Base-by-base conservation (phyloP, 2,329 filamentous ascomycete species). In the Monosporascus sp. region DNA sequence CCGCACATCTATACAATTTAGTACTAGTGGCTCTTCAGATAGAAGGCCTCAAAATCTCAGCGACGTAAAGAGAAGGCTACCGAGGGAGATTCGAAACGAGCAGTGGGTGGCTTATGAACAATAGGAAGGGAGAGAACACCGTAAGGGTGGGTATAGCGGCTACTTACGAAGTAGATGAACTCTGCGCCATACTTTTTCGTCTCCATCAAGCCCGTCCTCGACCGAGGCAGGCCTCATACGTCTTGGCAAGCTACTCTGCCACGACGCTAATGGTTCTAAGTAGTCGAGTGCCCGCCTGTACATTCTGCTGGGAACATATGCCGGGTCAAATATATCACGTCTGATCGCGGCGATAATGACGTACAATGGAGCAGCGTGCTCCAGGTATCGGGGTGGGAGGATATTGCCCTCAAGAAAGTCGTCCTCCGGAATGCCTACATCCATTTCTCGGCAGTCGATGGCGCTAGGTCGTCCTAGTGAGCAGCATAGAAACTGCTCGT, bases 401-500 rank as follows among this genome's bases (percentile, higher is more conserved):
- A 63, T 54, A n/a, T 60, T 52, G 36, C 57, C 58, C 50, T 68
- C 65, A 3, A 65, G 49, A 20, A 61, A 58, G 36, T 57, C 59
- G 15, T 65, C 63, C 5, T 55, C 49, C 6, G 62, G 61, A 9
- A 63, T 52, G 34, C 56, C 60, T 15, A 60, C 62, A 47, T 64
- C 63, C 59, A 66, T 63, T 34, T 65, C 64, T 18, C 57, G 51
- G 47, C 65, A 64, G 46, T 66, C 63, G 39, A 68, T 65, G 41
- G 63, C 66, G 20, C 61, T 66, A 3, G 65, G 58, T 15, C 66
- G 60, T 14, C 66, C 66, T 8, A 69, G 56, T 17, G 62, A 62
- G 41, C 63, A 65, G 54, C 65, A 68, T 18, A 67, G 57, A 41
- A 65, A 62, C 47, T 66, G 65, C 48, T 68, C 66, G 51, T 62